A percentile compares a stretch with the other conserved stretches of the same genome.
These are phyloP conservation scores for Penstemon newberryi DNA, from an alignment of 257 asterid species.

Conservation along the genomic window DNA sequence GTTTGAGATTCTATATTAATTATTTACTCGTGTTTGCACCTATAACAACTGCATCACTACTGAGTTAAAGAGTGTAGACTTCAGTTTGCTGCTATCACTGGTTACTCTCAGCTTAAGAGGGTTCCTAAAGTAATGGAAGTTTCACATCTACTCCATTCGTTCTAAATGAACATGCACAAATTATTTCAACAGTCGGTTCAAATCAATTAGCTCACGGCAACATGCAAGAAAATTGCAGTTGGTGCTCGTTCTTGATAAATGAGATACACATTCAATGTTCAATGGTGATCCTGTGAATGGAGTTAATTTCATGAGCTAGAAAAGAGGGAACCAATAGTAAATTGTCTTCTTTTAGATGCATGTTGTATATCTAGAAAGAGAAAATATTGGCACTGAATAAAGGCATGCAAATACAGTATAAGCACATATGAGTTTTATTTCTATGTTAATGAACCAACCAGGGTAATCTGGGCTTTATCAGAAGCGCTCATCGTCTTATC, in stretches of 20 bases:
- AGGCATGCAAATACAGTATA: conserved; percentile 22
- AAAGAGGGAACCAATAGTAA: neutral
- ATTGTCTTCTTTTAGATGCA: conserved; percentile 21
- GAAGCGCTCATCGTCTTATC: conserved; percentile 79
- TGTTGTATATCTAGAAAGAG: neutral
- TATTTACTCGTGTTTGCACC: neutral
- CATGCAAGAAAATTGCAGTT: neutral
- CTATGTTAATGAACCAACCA: conserved; percentile 56
- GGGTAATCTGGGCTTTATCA: conserved; percentile 62
- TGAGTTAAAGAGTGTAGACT: neutral
- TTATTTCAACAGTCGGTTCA: conserved; percentile 6
- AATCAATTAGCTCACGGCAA: conserved; percentile 18
- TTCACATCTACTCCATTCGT: neutral
- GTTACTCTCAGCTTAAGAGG: neutral
- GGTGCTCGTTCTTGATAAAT: neutral
- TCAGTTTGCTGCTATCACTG: neutral
- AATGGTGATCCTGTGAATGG: neutral
- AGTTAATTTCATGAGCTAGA: conserved; percentile 18
- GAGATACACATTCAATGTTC: neutral
- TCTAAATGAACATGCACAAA: conserved; percentile 3
- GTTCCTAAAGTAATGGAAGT: neutral
- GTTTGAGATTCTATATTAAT: neutral
- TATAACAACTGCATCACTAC: neutral
- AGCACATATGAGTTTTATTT: conserved; percentile 13
- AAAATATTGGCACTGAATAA: conserved; percentile 11